These are phyloP conservation scores for Starmera stellimalicola DNA, from an alignment of 1,139 yeast species.

Conservation along the genomic window DNA sequence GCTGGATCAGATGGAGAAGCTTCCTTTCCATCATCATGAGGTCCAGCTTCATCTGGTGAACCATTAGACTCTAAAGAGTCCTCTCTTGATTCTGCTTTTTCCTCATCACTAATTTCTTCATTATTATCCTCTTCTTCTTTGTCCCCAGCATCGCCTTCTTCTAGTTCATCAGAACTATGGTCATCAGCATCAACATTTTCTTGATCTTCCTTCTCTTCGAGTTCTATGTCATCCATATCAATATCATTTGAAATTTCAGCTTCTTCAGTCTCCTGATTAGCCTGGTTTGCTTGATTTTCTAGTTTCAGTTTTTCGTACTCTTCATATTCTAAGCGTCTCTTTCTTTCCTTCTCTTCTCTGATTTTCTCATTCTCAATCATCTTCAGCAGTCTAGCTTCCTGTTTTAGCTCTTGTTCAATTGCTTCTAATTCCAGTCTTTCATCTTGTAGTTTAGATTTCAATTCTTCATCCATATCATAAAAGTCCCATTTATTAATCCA, in stretches of 20 bases:
- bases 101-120: conserved; percentile 7
- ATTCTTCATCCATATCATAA: conserved; percentile 32
- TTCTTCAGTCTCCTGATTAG: conserved; percentile 3
- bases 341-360: conserved; percentile 10
- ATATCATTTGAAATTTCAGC: conserved; percentile 1
- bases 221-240: conserved; percentile 1
- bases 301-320: conserved; percentile 1
- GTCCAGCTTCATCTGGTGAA: no score
- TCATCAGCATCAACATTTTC: conserved; percentile 14
- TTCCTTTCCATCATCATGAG: neutral
- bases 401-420: conserved; percentile 17
- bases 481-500: conserved; percentile 59
- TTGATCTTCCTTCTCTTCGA: neutral
- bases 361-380: conserved; percentile 4
- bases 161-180: conserved; percentile 12
- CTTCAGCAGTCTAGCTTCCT: conserved; percentile 12
- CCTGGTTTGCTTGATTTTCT: conserved; percentile 1
- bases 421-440: conserved; percentile 18
- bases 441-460: conserved; percentile 18
- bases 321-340: conserved; percentile 2
- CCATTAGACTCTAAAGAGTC: neutral
- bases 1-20: no score
- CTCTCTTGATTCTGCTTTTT: neutral
- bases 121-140: conserved; percentile 10
- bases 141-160: conserved; percentile 12